Percentiles rank a stretch among this genome's conserved stretches.
These are phyloP conservation scores for Curvularia spicifera DNA, from an alignment of 2,329 filamentous ascomycete genomes.

Conservation along the genomic window DNA sequence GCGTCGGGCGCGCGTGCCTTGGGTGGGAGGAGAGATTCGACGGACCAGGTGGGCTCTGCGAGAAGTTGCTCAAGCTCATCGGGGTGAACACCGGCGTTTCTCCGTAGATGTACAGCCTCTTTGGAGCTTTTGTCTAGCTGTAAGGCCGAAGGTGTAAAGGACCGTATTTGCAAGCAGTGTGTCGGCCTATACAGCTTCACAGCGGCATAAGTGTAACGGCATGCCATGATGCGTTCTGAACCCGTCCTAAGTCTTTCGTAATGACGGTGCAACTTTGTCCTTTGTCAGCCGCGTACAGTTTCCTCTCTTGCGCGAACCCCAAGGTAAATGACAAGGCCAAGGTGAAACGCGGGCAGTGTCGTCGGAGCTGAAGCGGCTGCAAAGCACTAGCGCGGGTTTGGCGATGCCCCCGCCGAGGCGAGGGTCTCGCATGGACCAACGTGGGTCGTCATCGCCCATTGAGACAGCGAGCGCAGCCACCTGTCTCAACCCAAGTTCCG, in stretches of 20 bases:
- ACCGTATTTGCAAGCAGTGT: conserved; percentile 11
- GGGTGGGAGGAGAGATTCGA: conserved; percentile 72
- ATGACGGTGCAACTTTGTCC: background rate
- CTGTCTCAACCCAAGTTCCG: conserved; percentile 38
- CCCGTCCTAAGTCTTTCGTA: background rate
- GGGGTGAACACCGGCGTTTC: conserved; percentile 26
- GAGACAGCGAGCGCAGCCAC: conserved; percentile 42
- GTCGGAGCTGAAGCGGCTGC: conserved; percentile 17
- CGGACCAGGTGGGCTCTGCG: conserved; percentile 80
- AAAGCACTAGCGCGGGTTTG: conserved; percentile 22
- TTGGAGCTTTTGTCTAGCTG: background rate
- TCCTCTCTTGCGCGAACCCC: background rate
- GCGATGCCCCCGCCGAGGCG: conserved; percentile 22
- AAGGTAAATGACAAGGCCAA: background rate
- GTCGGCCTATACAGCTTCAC: conserved; percentile 8
- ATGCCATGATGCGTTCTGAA: conserved; percentile 23
- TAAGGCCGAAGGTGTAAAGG: conserved; percentile 13
- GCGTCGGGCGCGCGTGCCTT: conserved; percentile 36
- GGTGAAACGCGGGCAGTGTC: conserved; percentile 3
- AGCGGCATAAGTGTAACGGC: conserved; percentile 17
- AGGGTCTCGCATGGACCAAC: conserved; percentile 37
- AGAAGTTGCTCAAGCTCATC: conserved; percentile 56
- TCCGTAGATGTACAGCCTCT: background rate
- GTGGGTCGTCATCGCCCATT: conserved; percentile 41
- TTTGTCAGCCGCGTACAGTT: background rate